These are phyloP conservation scores for Potentilla sterilis DNA, from an alignment of 306 rosid genomes.

Conservation along the genomic window DNA sequence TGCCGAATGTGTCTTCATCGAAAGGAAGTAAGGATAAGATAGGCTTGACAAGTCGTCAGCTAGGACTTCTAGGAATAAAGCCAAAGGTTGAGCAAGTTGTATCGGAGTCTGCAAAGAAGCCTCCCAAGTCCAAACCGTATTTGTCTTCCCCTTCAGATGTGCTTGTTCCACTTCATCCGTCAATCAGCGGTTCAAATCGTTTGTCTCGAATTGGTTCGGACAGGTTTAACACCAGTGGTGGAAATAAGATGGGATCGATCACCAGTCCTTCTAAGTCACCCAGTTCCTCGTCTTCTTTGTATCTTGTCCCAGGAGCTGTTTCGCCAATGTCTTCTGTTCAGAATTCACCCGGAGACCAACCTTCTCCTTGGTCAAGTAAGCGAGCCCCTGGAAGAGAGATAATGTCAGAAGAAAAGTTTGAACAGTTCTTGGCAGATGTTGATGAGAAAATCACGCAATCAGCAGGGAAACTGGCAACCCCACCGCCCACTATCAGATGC, in stretches of 20 bases:
- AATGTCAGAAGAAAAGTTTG: slow-evolving; percentile 81
- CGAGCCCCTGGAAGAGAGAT: slow-evolving; percentile 60
- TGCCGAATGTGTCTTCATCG: slow-evolving; percentile 33
- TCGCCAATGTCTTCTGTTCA: slow-evolving; percentile 51
- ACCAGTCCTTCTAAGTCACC: slow-evolving; percentile 66
- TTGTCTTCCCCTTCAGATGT: slow-evolving; percentile 56
- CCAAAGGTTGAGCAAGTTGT: slow-evolving; percentile 47
- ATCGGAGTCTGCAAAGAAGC: slow-evolving; percentile 58
- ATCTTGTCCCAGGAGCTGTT: slow-evolving; percentile 62
- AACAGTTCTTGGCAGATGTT: slow-evolving; percentile 74
- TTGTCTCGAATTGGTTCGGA: slow-evolving; percentile 41
- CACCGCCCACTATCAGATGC: slow-evolving; percentile 75
- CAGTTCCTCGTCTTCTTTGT: slow-evolving; percentile 47
- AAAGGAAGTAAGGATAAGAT: slow-evolving; percentile 44
- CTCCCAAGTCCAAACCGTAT: slow-evolving; percentile 66
- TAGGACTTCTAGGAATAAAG: slow-evolving; percentile 76
- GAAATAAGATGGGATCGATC: slow-evolving; percentile 41
- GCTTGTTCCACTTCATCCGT: slow-evolving; percentile 92
- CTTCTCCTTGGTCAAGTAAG: slow-evolving; percentile 82
- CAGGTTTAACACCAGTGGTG: slow-evolving; percentile 54
- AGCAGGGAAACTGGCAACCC: slow-evolving; percentile 78
- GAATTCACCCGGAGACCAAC: slow-evolving; percentile 33
- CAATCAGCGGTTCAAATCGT: slow-evolving; percentile 48
- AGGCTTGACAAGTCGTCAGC: slow-evolving; percentile 63
- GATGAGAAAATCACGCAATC: slow-evolving; percentile 76